A percentile compares a stretch with the other conserved stretches of the same genome.
Evolutionary conservation across 257 asterid genomes (phyloP).

Genomic region (Osmanthus fragrans): DNA sequence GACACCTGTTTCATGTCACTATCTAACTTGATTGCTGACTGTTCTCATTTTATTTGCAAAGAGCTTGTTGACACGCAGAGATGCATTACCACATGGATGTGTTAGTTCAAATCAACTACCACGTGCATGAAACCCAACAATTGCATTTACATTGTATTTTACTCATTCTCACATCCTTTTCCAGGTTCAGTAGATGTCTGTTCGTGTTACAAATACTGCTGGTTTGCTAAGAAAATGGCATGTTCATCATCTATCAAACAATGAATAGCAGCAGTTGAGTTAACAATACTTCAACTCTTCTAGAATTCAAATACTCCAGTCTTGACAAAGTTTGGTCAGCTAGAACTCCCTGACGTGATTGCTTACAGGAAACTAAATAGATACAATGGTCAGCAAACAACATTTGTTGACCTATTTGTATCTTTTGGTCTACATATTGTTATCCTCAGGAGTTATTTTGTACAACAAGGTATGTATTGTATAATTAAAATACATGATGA

Average conservation of each 20-base stretch:
- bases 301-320: constrained; percentile 18
- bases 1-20: background rate
- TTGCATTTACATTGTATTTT: constrained; percentile 6
- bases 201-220: constrained; percentile 26
- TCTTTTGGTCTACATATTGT: constrained; percentile 70
- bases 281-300: constrained; percentile 27
- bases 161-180: constrained; percentile 14
- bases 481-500: background rate
- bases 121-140: background rate
- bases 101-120: constrained; percentile 1
- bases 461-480: constrained; percentile 77
- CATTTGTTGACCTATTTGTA: constrained; percentile 82
- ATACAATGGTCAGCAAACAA: constrained; percentile 73
- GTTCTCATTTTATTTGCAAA: background rate
- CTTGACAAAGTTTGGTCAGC: constrained; percentile 26
- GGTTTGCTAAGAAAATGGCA: constrained; percentile 24
- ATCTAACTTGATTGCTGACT: background rate
- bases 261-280: constrained; percentile 24
- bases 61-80: background rate
- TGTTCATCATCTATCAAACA: constrained; percentile 23
- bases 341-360: constrained; percentile 28
- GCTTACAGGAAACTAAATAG: constrained; percentile 30
- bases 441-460: constrained; percentile 90
- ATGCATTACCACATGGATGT: background rate
- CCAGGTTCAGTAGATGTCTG: constrained; percentile 28